These are phyloP conservation scores for Clavispora carvajalis DNA, from an alignment of 805 yeast genomes.

Conservation along the genomic window DNA sequence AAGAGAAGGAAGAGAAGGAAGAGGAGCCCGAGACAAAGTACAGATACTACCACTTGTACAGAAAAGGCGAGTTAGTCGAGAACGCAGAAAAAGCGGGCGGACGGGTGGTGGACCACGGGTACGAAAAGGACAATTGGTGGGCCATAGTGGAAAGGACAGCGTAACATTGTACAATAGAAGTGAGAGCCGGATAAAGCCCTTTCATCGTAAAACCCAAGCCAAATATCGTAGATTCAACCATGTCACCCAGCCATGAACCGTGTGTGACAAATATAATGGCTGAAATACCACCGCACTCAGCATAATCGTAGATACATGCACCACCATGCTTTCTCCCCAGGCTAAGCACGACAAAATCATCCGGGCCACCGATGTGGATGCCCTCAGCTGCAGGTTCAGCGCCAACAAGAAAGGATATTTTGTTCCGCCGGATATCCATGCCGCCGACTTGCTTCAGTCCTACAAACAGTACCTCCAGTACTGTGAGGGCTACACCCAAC, in stretches of 20 bases:
- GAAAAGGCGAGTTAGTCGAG: slow-evolving; percentile 72
- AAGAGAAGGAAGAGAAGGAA: slow-evolving; percentile 5
- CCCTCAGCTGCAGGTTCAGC: slow-evolving; percentile 57
- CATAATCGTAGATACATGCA: background rate
- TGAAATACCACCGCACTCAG: too few relatives aligned
- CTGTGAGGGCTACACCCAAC: slow-evolving; percentile 32
- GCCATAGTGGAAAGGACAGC: slow-evolving; percentile 18
- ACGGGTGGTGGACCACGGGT: slow-evolving; percentile 61
- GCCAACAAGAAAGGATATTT: slow-evolving; percentile 48
- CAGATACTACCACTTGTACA: slow-evolving; percentile 85
- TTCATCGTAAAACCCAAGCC: too few relatives aligned
- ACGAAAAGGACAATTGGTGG: slow-evolving; percentile 97
- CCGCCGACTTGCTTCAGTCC: slow-evolving; percentile 29
- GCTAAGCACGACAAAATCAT: slow-evolving; percentile 40
- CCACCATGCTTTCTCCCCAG: slow-evolving; percentile 23
- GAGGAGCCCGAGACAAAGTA: slow-evolving; percentile 49
- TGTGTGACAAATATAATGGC: too few relatives aligned
- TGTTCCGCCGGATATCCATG: slow-evolving; percentile 31
- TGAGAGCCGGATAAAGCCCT: too few relatives aligned
- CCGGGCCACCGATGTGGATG: slow-evolving; percentile 63
- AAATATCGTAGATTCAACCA: too few relatives aligned
- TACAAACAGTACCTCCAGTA: slow-evolving; percentile 33
- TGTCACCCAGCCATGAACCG: too few relatives aligned
- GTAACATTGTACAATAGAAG: background rate
- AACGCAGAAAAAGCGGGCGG: slow-evolving; percentile 75